Base-by-base conservation (phyloP, 768 basidiomycete species). In the Boletus insuetus region DNA sequence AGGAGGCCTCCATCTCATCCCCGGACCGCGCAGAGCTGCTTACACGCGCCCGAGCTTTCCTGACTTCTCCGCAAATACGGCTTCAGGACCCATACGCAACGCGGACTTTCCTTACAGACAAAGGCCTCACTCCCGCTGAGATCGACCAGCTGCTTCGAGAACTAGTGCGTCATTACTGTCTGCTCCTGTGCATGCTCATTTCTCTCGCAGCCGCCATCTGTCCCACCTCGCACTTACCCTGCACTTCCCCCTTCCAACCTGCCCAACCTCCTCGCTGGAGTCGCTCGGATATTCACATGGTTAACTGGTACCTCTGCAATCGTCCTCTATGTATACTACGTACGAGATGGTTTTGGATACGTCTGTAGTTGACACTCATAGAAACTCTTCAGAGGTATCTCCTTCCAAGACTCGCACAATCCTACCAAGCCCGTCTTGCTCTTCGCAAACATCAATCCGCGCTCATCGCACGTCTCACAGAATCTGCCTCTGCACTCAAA, bases 151-250 rank as follows among this genome's bases (percentile, higher is more conserved):
- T 91, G 19, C 66, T 91, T 43, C 77, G 73, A 41, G 82, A 85
- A 58, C 50, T 77, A 62, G 89, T 89, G 60, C 43, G 79, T 68
- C 11, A 26, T 24, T 12, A 26, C 35, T 46, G 41, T 34, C 55
- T 38, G 24, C 24, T 43, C n/a, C 13, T 22, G 8, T 12, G 14
- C 38, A 31, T 38, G 26, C 59, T 64, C 51, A 69, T 46, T 35
- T 24, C 26, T 49, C 39, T 35, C 38, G 14, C 64, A 74, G 64
- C 62, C 68, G 12, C 87, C 85, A 10, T 54, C 69, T 6, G 69
- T 91, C 35, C 89, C 89, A 19, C 87, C 89, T 0, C 79, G 87
- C 59, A 83, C 85, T 46, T 91, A 91, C 62, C 89, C 89, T 4
- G 81, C 80, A 56, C 79, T 76, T 12, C 81, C 83, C 6, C 87